Percentiles rank a stretch among this genome's conserved stretches.
Conservation (phyloP, 2,329 filamentous ascomycete genomes). For the Hirsutella rhossiliensis region DNA sequence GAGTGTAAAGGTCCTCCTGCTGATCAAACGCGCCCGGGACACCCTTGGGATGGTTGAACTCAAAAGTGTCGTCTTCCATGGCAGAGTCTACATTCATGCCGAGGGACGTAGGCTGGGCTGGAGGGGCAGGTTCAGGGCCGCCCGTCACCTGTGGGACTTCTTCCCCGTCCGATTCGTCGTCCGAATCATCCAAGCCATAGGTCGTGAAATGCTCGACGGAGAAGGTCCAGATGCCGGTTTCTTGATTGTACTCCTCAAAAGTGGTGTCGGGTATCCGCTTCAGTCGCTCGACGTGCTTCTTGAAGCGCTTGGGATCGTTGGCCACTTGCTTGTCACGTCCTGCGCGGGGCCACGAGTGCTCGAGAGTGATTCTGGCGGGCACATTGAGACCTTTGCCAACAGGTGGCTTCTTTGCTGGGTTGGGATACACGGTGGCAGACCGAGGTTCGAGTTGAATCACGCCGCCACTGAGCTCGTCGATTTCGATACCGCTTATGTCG, state of each 20-base stretch:
- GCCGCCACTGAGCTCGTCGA: constrained; percentile 67
- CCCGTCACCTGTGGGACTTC: constrained; percentile 10
- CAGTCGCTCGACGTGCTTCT: constrained; percentile 74
- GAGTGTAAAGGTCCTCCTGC: constrained; percentile 39
- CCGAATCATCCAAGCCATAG: constrained; percentile 71
- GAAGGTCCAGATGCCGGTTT: constrained; percentile 83
- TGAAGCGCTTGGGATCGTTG: constrained; percentile 49
- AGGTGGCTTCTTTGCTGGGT: constrained; percentile 64
- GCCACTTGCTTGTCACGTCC: constrained; percentile 43
- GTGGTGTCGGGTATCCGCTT: constrained; percentile 68
- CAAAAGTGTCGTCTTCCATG: constrained; percentile 45
- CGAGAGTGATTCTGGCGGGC: constrained; percentile 73
- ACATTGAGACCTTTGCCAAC: constrained; percentile 86
- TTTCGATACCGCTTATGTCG: constrained; percentile 66
- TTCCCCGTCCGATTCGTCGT: constrained; percentile 52
- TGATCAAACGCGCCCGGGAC: constrained; percentile 76
- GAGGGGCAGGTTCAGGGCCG: constrained; percentile 8
- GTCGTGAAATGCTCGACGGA: constrained; percentile 94
- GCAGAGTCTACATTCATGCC: constrained; percentile 12
- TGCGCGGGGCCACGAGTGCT: constrained; percentile 81
- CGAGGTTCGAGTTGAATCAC: constrained; percentile 69
- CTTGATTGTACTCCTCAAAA: constrained; percentile 67
- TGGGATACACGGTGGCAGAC: constrained; percentile 78
- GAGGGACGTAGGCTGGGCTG: constrained; percentile 7
- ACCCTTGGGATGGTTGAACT: constrained; percentile 36